Evolutionary conservation across 1,284 basidiomycete genomes (phyloP).

Genomic region (Trametes sp.): DNA sequence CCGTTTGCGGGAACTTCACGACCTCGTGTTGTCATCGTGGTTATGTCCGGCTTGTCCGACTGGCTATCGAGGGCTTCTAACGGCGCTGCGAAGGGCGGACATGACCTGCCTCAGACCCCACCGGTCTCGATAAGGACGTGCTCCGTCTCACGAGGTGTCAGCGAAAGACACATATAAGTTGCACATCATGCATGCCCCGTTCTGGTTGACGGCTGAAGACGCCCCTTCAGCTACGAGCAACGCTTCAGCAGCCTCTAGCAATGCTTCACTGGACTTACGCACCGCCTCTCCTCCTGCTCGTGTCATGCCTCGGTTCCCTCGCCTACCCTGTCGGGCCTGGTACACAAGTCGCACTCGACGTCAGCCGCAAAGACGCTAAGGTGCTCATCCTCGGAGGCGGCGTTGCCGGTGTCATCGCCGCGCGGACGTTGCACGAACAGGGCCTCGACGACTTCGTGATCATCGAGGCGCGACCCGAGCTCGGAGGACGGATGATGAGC

Average conservation of each 20-base stretch:
- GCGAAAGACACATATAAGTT: slow-evolving; percentile 13
- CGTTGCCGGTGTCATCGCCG: slow-evolving; percentile 70
- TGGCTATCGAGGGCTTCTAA: neutral
- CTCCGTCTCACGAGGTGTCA: slow-evolving; percentile 6
- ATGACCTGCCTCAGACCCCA: slow-evolving; percentile 1
- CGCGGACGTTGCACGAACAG: slow-evolving; percentile 62
- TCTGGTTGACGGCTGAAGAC: neutral
- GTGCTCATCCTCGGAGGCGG: slow-evolving; percentile 70
- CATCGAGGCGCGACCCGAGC: slow-evolving; percentile 63
- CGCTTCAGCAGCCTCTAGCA: neutral
- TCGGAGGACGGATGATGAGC: slow-evolving; percentile 69
- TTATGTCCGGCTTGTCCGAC: neutral
- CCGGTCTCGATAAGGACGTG: slow-evolving; percentile 1
- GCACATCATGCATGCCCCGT: neutral
- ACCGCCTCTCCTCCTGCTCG: slow-evolving; percentile 1
- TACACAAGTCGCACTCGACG: slow-evolving; percentile 8
- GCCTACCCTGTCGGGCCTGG: neutral
- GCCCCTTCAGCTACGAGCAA: neutral
- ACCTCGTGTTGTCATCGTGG: neutral
- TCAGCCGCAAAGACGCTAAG: slow-evolving; percentile 36
- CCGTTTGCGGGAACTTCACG: neutral
- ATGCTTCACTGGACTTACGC: slow-evolving; percentile 7
- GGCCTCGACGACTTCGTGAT: slow-evolving; percentile 69
- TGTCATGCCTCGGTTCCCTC: neutral
- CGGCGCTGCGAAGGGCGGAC: slow-evolving; percentile 1